Base-by-base conservation (phyloP, 169 alveolate species). In the Cryptosporidium sp. region DNA sequence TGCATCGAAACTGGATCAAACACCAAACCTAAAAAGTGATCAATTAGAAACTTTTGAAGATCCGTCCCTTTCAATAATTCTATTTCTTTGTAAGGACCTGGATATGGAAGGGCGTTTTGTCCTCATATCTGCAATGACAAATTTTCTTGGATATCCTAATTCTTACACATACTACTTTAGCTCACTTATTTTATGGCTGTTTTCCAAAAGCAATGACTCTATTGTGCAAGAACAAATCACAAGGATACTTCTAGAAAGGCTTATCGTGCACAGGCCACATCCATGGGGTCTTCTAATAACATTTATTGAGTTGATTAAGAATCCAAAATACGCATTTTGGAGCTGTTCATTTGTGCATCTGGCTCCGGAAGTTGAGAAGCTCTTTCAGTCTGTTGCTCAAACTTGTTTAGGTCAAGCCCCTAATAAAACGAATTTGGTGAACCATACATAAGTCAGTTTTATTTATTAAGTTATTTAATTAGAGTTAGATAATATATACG, bases 271-370 rank as follows among this genome's bases (percentile, higher is more conserved):
- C 72, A 94, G 97, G 33, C 99, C 99, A 26, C 97, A 97, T 51
- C 99, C 99, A 42, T 98, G 99, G 99, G 99, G 99, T 23, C 92
- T 98, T 33, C 87, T 95, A 85, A 94, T 96, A 70, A 97, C 99
- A 39, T 97, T 98, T 91, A 93, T 97, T 62, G 98, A 97, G 92
- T 95, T 98, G 35, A 93, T 97, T 75, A 96, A 96, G 89, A 97
- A 96, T 92, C 98, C 97, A 14, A 94, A 94, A 85, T 96, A 95
- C 86, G 85, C 93, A 58, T 94, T 94, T 39, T 86, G 93, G 92
- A 92, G 92, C 48, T 93, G 93, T 51, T 91, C 96, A 42, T 95
- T 94, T 16, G 91, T 85, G 37, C 93, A 80, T 26, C n/a, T 75
- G 39, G 91, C 96, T 62, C 91, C 94, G 23, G 96, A 94, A 67